Conservation (phyloP, 106 monocot species). For the Gastrodia elata region DNA sequence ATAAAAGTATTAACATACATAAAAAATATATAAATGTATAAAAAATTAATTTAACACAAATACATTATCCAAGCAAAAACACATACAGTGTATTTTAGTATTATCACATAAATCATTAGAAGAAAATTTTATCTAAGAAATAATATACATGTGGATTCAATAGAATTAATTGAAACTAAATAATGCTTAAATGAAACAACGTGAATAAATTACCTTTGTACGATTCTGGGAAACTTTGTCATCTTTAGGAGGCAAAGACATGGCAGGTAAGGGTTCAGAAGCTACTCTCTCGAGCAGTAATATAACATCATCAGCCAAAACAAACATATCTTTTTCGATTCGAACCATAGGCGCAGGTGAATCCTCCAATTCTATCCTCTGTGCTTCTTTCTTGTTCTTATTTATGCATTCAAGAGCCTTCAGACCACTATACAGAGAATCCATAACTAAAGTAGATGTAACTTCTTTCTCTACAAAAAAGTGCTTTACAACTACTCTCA, state of each 20-base stretch:
- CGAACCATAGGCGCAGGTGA: constrained; percentile 47
- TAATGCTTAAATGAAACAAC: neutral
- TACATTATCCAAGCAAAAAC: neutral
- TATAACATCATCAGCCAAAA: constrained; percentile 78
- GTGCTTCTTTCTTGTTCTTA: constrained; percentile 42
- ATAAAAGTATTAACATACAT: too few species aligned
- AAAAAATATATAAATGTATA: too few species aligned
- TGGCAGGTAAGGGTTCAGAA: constrained; percentile 45
- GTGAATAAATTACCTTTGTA: constrained; percentile 45
- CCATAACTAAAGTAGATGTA: constrained; percentile 96
- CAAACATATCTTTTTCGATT: constrained; percentile 72
- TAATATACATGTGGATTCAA: neutral
- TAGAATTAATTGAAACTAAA: neutral
- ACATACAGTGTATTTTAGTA: neutral
- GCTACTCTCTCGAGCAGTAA: constrained; percentile 64
- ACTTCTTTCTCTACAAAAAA: constrained; percentile 98
- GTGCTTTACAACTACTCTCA: constrained; percentile 78
- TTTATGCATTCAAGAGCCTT: constrained; percentile 73
- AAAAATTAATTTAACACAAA: too few species aligned
- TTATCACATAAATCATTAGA: neutral
- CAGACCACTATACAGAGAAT: constrained; percentile 87
- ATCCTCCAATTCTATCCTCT: constrained; percentile 39
- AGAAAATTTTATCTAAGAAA: neutral
- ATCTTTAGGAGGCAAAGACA: constrained; percentile 67
- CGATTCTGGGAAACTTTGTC: constrained; percentile 72